Conservation (phyloP, 257 asterid species). For the Petunia axillaris region DNA sequence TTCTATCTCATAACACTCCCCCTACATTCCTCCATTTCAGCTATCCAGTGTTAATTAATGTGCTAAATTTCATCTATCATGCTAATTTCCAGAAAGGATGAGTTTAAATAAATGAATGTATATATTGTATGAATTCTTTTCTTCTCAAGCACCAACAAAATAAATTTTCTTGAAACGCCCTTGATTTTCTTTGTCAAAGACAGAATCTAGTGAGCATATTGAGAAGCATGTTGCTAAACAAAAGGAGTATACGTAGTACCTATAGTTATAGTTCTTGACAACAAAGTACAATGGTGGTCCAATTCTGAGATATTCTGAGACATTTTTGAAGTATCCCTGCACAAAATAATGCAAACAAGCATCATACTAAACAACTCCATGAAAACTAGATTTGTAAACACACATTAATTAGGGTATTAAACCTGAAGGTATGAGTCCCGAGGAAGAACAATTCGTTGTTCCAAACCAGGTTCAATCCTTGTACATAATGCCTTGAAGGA, state of each 20-base stretch:
- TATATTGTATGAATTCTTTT: too few species aligned
- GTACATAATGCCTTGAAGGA: conserved; percentile 79
- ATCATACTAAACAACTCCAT: conserved; percentile 26
- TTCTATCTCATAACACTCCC: too few species aligned
- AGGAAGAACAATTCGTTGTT: conserved; percentile 98
- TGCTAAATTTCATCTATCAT: too few species aligned
- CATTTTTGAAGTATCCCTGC: conserved; percentile 84
- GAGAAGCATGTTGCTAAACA: conserved; percentile 5
- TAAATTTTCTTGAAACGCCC: too few species aligned
- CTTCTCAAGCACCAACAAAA: too few species aligned
- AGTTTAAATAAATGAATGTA: too few species aligned
- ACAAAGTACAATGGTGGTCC: conserved; percentile 98
- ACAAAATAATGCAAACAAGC: conserved; percentile 31
- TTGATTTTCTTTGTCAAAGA: too few species aligned
- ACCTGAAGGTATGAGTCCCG: conserved; percentile 99
- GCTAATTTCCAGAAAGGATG: too few species aligned
- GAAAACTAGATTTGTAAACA: conserved; percentile 2
- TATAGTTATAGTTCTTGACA: conserved; percentile 84
- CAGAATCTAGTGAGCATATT: not conserved
- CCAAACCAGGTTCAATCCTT: conserved; percentile 96
- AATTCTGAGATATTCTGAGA: conserved; percentile 81
- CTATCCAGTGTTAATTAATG: too few species aligned
- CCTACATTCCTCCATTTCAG: too few species aligned
- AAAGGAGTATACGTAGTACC: conserved; percentile 47
- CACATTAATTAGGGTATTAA: conserved; percentile 27